phyloP scores from a whole-genome alignment of 176 grass and related monocot species.

The Oryza brachyantha region DNA sequence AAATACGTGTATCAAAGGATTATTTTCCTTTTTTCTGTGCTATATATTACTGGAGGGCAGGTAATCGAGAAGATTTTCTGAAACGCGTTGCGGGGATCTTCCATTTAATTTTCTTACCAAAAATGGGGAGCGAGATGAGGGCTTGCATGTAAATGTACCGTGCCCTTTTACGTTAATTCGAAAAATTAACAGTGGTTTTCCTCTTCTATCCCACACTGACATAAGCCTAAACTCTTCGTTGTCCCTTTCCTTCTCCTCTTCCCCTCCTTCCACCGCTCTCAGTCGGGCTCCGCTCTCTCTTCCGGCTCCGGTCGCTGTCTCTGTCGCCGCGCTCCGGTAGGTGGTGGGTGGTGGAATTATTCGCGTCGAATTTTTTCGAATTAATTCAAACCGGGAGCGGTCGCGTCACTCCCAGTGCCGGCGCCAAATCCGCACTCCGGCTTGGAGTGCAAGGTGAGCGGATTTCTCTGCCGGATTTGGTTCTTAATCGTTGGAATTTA shows the following conservation, averaged over 20 bases:
- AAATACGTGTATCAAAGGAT: not conserved
- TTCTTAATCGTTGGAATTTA: conserved; percentile 21
- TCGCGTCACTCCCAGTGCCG: not conserved
- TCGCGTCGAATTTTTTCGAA: conserved; percentile 6
- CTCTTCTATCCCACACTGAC: not conserved
- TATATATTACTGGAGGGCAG: not conserved
- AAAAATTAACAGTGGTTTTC: not conserved
- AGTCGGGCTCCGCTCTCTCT: conserved; percentile 5
- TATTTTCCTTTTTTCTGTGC: not conserved
- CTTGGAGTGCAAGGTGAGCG: conserved; percentile 30
- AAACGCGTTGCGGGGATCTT: not conserved
- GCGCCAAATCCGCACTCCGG: not conserved
- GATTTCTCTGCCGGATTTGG: conserved; percentile 16
- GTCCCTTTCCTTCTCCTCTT: conserved; percentile 23
- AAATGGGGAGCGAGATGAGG: not conserved
- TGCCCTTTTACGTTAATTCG: conserved; percentile 25
- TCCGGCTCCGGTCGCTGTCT: conserved; percentile 25
- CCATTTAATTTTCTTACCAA: not conserved
- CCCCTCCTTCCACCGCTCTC: not conserved
- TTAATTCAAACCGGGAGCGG: conserved; percentile 27
- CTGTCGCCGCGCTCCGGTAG: conserved; percentile 6
- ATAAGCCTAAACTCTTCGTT: conserved; percentile 19
- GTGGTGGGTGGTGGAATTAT: not conserved
- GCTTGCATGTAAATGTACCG: not conserved
- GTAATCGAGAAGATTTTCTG: not conserved